Evolutionary conservation across 768 basidiomycete species (phyloP).

Genomic region (Candolleomyces eurysporus): DNA sequence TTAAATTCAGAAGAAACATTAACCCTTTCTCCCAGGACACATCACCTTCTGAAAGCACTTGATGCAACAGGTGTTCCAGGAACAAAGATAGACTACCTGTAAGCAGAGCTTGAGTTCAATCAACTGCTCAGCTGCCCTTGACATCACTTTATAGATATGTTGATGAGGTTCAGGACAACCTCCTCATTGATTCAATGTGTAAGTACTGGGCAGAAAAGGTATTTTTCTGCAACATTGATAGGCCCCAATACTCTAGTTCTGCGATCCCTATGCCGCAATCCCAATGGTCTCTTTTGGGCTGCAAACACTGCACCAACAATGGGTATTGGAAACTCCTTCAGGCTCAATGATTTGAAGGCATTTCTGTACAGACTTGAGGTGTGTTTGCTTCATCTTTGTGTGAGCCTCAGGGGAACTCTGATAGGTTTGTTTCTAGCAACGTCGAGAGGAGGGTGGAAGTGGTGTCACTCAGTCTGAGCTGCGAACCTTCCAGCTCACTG

Average conservation of each 20-base stretch:
- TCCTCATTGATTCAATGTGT: constrained; percentile 64
- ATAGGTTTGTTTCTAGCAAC: constrained; percentile 6
- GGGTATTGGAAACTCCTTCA: constrained; percentile 66
- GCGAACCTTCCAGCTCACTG: constrained; percentile 51
- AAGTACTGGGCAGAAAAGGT: constrained; percentile 12
- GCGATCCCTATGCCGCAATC: constrained; percentile 56
- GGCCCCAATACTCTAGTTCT: constrained; percentile 42
- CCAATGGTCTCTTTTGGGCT: constrained; percentile 74
- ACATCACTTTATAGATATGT: constrained; percentile 47
- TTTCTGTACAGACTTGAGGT: constrained; percentile 66
- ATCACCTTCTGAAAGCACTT: constrained; percentile 42
- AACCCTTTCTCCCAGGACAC: constrained; percentile 39
- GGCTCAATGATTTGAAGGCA: constrained; percentile 69
- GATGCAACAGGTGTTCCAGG: constrained; percentile 32
- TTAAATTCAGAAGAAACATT: background rate
- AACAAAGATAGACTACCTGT: constrained; percentile 56
- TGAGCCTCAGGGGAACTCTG: background rate
- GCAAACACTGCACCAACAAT: constrained; percentile 82
- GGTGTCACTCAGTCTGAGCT: constrained; percentile 11
- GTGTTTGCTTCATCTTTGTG: too few species aligned
- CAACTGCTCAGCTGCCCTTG: background rate
- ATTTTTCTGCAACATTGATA: background rate
- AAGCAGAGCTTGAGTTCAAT: background rate
- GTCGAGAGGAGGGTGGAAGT: background rate
- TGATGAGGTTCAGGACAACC: constrained; percentile 73